Conservation (phyloP, 768 basidiomycete genomes). For the Lanmaoa pseudosensibilis region DNA sequence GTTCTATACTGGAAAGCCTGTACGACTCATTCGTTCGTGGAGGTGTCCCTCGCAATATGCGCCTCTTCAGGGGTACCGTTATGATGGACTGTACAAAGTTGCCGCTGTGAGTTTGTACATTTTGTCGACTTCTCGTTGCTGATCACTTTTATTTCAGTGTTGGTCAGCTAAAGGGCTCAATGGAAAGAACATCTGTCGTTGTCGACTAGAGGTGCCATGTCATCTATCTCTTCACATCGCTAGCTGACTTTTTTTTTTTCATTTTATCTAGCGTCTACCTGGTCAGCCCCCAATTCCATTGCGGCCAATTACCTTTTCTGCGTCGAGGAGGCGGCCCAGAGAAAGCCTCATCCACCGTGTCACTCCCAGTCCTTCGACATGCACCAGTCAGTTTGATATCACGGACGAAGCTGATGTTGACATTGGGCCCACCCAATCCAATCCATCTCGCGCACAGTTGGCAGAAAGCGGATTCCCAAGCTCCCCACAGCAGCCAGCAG, state of each 20-base stretch:
- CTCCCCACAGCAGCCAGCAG: background rate
- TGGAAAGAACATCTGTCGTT: slow-evolving; percentile 25
- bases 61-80: slow-evolving; percentile 26
- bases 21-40: slow-evolving; percentile 30
- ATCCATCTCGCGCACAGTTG: background rate
- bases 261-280: slow-evolving; percentile 24
- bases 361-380: background rate
- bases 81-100: slow-evolving; percentile 33
- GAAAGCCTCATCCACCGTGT: background rate
- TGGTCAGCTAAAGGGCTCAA: slow-evolving; percentile 22
- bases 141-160: slow-evolving; percentile 7
- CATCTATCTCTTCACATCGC: background rate
- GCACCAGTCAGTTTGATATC: background rate
- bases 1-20: slow-evolving; percentile 12
- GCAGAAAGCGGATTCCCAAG: background rate
- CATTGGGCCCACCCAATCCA: background rate
- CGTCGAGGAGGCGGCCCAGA: background rate
- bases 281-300: slow-evolving; percentile 25
- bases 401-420: no score
- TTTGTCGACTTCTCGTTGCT: background rate
- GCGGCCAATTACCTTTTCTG: background rate
- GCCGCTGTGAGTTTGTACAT: slow-evolving; percentile 13
- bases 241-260: background rate
- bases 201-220: slow-evolving; percentile 23
- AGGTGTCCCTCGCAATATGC: slow-evolving; percentile 26